Evolutionary conservation across 768 basidiomycete genomes (phyloP).

Genomic region (Saitozyma podzolica): DNA sequence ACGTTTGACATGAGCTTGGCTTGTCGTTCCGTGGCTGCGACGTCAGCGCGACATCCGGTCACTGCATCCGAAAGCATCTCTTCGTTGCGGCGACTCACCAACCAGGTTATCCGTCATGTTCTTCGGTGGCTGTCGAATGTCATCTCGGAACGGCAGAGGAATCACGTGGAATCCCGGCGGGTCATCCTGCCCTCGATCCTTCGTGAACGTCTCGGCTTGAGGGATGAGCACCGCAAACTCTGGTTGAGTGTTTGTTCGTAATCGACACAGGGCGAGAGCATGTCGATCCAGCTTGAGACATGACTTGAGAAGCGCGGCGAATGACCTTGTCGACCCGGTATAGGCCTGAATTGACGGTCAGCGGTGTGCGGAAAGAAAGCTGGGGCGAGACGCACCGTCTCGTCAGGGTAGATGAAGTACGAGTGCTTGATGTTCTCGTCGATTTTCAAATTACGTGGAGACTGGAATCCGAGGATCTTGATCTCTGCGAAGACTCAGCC

Average conservation of each 20-base stretch:
- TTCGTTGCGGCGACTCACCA: constrained; percentile 56
- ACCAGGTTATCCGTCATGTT: constrained; percentile 62
- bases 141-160: constrained; percentile 90
- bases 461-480: constrained; percentile 90
- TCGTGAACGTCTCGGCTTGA: constrained; percentile 67
- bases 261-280: constrained; percentile 70
- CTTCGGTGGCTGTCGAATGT: constrained; percentile 73
- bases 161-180: constrained; percentile 92
- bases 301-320: constrained; percentile 78
- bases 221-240: constrained; percentile 77
- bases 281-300: constrained; percentile 79
- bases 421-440: constrained; percentile 93
- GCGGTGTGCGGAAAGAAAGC: background rate
- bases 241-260: constrained; percentile 71
- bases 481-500: constrained; percentile 59
- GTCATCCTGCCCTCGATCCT: constrained; percentile 68
- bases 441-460: constrained; percentile 66
- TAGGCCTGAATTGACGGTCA: constrained; percentile 55
- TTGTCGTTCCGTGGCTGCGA: constrained; percentile 67
- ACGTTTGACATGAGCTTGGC: constrained; percentile 68
- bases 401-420: constrained; percentile 86
- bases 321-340: constrained; percentile 88
- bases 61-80: background rate
- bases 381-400: constrained; percentile 61
- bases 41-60: constrained; percentile 4